Evolutionary conservation across 305 asterid genomes (phyloP).

Genomic region (Lippia alba): DNA sequence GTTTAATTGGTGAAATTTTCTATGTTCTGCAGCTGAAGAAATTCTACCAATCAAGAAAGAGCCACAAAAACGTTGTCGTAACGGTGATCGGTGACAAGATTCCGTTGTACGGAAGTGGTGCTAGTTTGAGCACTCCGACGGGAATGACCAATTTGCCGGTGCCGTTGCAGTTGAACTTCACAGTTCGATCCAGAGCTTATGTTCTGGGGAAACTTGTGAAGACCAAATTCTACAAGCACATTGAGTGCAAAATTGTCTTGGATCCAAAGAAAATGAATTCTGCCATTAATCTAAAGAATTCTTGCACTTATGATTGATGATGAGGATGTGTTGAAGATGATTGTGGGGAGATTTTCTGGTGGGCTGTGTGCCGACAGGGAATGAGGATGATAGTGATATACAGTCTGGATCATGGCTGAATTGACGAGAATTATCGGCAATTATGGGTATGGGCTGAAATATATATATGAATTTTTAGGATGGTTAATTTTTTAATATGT

Average conservation of each 20-base stretch:
- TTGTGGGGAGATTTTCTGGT: not conserved
- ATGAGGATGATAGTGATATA: conserved; percentile 7
- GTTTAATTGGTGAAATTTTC: not conserved
- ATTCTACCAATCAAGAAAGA: conserved; percentile 70
- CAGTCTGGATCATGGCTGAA: conserved; percentile 11
- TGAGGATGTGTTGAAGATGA: not conserved
- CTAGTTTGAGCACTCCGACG: conserved; percentile 63
- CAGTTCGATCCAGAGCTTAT: conserved; percentile 69
- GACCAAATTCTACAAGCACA: conserved; percentile 67
- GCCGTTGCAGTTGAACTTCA: conserved; percentile 59
- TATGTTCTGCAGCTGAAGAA: conserved; percentile 61
- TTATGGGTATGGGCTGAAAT: conserved; percentile 2
- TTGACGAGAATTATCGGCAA: not conserved
- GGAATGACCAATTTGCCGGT: conserved; percentile 64
- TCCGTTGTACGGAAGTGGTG: conserved; percentile 84
- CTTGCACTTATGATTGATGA: conserved; percentile 61
- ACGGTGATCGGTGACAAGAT: conserved; percentile 72
- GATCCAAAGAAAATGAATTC: conserved; percentile 55
- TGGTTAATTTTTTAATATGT: conserved; percentile 17
- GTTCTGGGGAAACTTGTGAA: conserved; percentile 85
- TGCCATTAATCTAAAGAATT: conserved; percentile 61
- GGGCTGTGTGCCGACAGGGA: not conserved
- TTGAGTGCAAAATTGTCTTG: conserved; percentile 58
- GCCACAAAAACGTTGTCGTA: conserved; percentile 51
- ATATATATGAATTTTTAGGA: not conserved